Conservation (phyloP, 2,329 filamentous ascomycete species). For the Chaetomium sp. region DNA sequence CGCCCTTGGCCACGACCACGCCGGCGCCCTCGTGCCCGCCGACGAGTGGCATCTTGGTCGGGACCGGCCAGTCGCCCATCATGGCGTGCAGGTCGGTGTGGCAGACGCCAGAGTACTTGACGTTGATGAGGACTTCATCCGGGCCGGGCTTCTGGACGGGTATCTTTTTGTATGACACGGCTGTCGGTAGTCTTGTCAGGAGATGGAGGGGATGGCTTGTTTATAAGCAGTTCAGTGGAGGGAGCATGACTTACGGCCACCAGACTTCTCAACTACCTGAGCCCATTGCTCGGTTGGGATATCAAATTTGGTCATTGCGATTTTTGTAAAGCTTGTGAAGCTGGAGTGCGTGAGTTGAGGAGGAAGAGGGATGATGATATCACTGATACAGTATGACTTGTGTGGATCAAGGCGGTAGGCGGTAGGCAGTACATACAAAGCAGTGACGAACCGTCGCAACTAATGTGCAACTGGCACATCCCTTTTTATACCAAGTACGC, state of each 20-base stretch:
- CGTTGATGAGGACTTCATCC: conserved; percentile 88
- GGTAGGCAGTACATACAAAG: no score
- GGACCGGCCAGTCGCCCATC: conserved; percentile 86
- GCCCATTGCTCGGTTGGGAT: conserved; percentile 89
- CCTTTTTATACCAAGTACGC: conserved; percentile 14
- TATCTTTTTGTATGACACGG: conserved; percentile 75
- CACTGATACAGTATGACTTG: conserved; percentile 14
- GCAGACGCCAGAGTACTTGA: conserved; percentile 89
- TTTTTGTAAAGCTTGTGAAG: not conserved
- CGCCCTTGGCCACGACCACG: conserved; percentile 76
- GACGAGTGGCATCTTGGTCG: conserved; percentile 80
- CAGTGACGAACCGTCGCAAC: not conserved
- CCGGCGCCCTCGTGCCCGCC: conserved; percentile 82
- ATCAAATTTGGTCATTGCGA: conserved; percentile 47
- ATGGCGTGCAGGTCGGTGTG: conserved; percentile 81
- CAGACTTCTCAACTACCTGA: conserved; percentile 82
- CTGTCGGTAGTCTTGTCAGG: conserved; percentile 40
- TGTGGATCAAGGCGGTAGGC: not conserved
- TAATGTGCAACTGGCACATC: not conserved
- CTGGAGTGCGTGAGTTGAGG: conserved; percentile 6
- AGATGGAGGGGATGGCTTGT: not conserved
- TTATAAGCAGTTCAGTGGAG: not conserved
- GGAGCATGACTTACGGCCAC: conserved; percentile 59
- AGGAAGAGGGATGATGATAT: conserved; percentile 16
- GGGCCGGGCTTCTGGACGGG: conserved; percentile 78